Evolutionary conservation across 2,329 filamentous ascomycete genomes (phyloP).

Genomic region (Epichloe bromicola): DNA sequence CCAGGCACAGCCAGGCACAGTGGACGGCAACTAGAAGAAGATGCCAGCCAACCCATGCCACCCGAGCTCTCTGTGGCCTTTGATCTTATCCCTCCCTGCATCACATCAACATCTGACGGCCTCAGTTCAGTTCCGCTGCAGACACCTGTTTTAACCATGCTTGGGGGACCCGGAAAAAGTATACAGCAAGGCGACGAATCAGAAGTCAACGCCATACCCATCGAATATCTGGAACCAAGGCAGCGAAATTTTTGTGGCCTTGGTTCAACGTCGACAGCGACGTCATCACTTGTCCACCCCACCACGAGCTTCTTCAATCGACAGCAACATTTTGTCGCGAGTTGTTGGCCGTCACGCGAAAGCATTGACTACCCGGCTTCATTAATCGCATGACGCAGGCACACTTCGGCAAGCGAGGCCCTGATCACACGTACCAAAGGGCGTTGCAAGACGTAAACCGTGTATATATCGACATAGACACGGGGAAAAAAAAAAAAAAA

Average conservation of each 20-base stretch:
- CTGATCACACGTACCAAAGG: too few relatives aligned
- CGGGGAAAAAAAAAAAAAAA: neutral
- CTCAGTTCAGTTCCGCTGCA: too few relatives aligned
- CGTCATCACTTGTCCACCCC: constrained; percentile 3
- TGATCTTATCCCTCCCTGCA: too few relatives aligned
- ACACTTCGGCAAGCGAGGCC: too few relatives aligned
- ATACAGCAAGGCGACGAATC: neutral
- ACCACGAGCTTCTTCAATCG: neutral
- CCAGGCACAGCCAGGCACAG: too few relatives aligned
- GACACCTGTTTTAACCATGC: too few relatives aligned
- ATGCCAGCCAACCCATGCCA: too few relatives aligned
- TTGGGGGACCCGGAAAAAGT: too few relatives aligned
- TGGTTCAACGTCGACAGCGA: neutral
- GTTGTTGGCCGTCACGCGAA: neutral
- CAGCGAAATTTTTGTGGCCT: neutral
- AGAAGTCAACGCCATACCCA: neutral
- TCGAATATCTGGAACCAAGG: neutral
- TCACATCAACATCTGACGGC: too few relatives aligned
- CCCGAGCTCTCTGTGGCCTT: too few relatives aligned
- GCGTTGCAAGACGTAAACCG: neutral
- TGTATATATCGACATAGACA: neutral
- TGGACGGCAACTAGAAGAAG: too few relatives aligned
- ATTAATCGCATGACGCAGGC: too few relatives aligned
- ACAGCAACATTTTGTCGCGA: neutral
- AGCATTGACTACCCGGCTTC: neutral